Base-by-base conservation (phyloP, 2,329 filamentous ascomycete species). In the Sarocladiaceae sp. region DNA sequence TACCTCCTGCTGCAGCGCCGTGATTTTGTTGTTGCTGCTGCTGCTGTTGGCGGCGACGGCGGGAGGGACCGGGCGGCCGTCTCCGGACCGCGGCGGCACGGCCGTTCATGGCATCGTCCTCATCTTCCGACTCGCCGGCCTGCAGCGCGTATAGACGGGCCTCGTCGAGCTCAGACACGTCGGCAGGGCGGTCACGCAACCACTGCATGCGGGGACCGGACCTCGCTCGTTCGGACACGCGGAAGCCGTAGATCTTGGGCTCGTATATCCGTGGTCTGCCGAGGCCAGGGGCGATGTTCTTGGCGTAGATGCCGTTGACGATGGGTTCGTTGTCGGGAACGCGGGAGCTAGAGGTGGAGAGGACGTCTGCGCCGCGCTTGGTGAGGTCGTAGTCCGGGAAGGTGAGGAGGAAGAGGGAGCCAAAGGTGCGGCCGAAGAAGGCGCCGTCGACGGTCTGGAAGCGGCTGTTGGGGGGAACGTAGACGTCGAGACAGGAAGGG, bases 401-500 rank as follows among this genome's bases (percentile, higher is more conserved):
- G 31, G 91, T 98, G 73, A 98, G 91, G 62, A 98, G 88, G 70
- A 98, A 98, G 48, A 98, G 80, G 35, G 89, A 89, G 49, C 90
- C 90, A 63, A 98, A 98, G 0, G 93, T 98, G 44, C 93, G 91
- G 39, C 93, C 93, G 59, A 98, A 98, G 71, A 97, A 98, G 37
- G 93, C 93, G 44, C 93, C 93, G 55, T 98, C 93, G 26, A 98
- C 93, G 3, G 88, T 91, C 66, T 97, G 93, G 62, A 97, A 98
- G 16, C 93, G 82, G 58, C 88, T 95, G 71, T 97, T 98, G 32
- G 93, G 93, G 3, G 93, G 93, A 0, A 93, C 93, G 65, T 97
- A 98, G 57, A 97, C 88, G 61, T 98, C 93, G 53, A 96, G 79
- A 66, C 93, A 98, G 50, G 88, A 90, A 2, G 93, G 93, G 62